Conservation (phyloP, 192 early-diverging fungal genomes). For the Coemansia sp. region DNA sequence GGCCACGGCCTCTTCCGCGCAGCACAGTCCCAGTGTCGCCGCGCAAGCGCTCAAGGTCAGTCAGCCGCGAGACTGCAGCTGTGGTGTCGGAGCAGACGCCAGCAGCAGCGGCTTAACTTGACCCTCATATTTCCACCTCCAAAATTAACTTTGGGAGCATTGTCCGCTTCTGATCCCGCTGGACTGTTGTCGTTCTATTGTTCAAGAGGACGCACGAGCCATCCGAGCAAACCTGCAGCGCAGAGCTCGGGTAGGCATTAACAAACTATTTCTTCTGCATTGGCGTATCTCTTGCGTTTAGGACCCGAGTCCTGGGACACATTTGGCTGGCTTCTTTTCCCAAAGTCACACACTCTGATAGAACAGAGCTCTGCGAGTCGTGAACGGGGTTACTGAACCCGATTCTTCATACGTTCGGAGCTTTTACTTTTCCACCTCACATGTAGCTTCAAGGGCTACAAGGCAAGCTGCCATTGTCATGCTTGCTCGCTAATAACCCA, state of each 20-base stretch:
- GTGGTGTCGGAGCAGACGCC: conserved; percentile 26
- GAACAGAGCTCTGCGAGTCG: background rate
- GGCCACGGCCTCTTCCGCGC: background rate
- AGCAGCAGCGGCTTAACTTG: conserved; percentile 8
- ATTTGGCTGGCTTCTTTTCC: background rate
- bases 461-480: background rate
- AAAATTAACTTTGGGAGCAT: background rate
- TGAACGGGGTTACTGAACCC: no score
- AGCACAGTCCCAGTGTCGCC: conserved; percentile 33
- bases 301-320: no score
- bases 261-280: no score
- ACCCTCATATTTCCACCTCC: background rate
- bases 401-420: no score
- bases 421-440: no score
- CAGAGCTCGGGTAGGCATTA: background rate
- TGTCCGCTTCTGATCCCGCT: background rate
- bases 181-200: background rate
- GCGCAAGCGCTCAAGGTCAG: conserved; percentile 52
- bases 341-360: background rate
- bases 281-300: no score
- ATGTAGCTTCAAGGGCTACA: no score
- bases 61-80: conserved; percentile 23
- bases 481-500: background rate
- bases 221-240: conserved; percentile 6
- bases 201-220: background rate